Conservation (phyloP, 805 yeast genomes). For the Lachancea fermentati region DNA sequence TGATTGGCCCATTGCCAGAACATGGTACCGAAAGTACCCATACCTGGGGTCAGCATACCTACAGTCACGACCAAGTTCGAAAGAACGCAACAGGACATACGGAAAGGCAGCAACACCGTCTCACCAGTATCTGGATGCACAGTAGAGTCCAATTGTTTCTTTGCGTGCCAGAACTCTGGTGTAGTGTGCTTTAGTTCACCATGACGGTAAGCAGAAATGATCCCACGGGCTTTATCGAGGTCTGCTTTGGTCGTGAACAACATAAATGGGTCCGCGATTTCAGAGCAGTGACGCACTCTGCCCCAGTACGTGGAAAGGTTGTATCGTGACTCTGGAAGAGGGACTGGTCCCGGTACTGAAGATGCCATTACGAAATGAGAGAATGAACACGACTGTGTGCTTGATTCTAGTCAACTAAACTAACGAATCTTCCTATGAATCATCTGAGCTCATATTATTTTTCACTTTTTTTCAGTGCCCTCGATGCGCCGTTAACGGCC, state of each 20-base stretch:
- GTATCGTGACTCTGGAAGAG: slow-evolving; percentile 73
- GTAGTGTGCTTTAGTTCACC: slow-evolving; percentile 62
- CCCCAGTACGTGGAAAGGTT: slow-evolving; percentile 87
- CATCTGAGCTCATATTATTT: too few relatives aligned
- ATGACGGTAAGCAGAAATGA: slow-evolving; percentile 66
- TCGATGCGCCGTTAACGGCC: too few relatives aligned
- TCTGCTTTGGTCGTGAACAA: slow-evolving; percentile 63
- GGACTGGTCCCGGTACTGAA: slow-evolving; percentile 74
- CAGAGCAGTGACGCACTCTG: slow-evolving; percentile 90
- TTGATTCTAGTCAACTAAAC: too few relatives aligned
- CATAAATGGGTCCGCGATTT: slow-evolving; percentile 88
- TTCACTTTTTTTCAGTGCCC: too few relatives aligned
- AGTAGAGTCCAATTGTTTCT: slow-evolving; percentile 81
- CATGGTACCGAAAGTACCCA: slow-evolving; percentile 83
- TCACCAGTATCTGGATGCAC: slow-evolving; percentile 97
- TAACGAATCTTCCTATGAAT: too few relatives aligned
- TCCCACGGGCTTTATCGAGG: slow-evolving; percentile 55
- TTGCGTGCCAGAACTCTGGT: slow-evolving; percentile 84
- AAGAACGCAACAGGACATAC: slow-evolving; percentile 95
- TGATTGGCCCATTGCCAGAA: slow-evolving; percentile 99
- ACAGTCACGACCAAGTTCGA: slow-evolving; percentile 92
- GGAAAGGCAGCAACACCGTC: slow-evolving; percentile 84
- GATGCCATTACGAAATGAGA: too few relatives aligned
- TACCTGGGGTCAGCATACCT: slow-evolving; percentile 95
- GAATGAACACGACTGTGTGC: too few relatives aligned